phyloP scores from a whole-genome alignment of 768 basidiomycete species.

The Russula brevipes region DNA sequence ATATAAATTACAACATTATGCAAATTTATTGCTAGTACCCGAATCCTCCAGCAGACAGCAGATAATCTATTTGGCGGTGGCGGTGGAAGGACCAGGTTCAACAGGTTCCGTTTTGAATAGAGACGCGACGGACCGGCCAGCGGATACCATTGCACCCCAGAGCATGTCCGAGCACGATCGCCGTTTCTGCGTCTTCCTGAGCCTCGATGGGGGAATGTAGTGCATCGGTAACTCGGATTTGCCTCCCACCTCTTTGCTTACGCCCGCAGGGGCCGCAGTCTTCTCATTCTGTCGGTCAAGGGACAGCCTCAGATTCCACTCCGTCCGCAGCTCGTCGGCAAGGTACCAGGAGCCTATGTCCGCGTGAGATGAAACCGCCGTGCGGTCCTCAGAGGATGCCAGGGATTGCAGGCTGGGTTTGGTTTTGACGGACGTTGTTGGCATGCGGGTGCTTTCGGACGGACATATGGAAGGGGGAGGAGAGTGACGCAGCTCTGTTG shows the following conservation, averaged over 20 bases:
- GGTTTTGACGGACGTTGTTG: conserved; percentile 13
- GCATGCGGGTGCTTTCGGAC: conserved; percentile 14
- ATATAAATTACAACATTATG: not conserved
- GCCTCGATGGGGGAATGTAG: conserved; percentile 10
- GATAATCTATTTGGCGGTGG: conserved; percentile 4
- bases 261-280: not conserved
- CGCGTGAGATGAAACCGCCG: conserved; percentile 14
- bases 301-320: conserved; percentile 9
- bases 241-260: not conserved
- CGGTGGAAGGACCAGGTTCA: not conserved
- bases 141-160: conserved; percentile 12
- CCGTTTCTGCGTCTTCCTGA: conserved; percentile 18
- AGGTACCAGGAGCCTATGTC: conserved; percentile 20
- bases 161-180: conserved; percentile 20
- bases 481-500: conserved; percentile 4
- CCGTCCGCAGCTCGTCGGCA: conserved; percentile 7
- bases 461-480: conserved; percentile 15
- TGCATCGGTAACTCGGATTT: conserved; percentile 21
- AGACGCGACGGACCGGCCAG: conserved; percentile 18
- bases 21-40: too few species aligned
- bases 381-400: conserved; percentile 6
- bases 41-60: too few species aligned
- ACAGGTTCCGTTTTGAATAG: conserved; percentile 8
- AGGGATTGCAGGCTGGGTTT: conserved; percentile 20
- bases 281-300: conserved; percentile 2